Base-by-base conservation (phyloP, 2,329 filamentous ascomycete species). In the Sclerotinia trifoliorum region DNA sequence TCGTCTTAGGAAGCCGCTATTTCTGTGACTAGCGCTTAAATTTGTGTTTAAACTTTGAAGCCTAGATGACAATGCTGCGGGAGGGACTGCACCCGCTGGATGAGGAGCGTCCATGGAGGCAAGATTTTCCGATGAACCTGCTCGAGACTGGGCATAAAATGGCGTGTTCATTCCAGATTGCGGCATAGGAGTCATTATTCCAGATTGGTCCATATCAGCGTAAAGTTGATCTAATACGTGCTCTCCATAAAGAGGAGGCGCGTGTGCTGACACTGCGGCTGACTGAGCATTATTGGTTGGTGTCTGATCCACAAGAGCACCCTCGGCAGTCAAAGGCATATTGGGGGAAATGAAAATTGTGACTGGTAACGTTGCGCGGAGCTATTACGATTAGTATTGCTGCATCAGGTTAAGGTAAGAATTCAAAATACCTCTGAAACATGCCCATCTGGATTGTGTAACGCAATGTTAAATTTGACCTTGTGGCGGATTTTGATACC, bases 311-410 rank as follows among this genome's bases (percentile, higher is more conserved):
- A 92, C 82, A 2, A 98, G 84, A 74, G 91, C 90, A 74, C 96
- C 95, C 70, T 94, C 87, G 65, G 96, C 93, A 75, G 95, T 92
- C 49, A 97, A 86, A 0, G 93, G 90, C 75, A 97, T 88, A 76
- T 95, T 95, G 0, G 95, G 94, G 6, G 95, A 99, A 73, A 98
- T 97, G 80, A 97, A 97, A 51, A 99, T 89, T 66, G 93, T 93
- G 21, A 98, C 86, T 1, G 95, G 94, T 44, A 98, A 86, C 54
- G 93, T 95, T 58, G 94, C 94, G 65, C 94, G 90, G 65, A 97
- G 86, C 88, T 91, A 72, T 46, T 67, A 60, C 35, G n/a, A 55
- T 68, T 49, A 65, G 74, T 65, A 72, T 68, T 69, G 72, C 67
- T 62, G 63, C 48, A 39, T 70, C 48, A 29, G 61, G 49, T 60